A percentile compares a stretch with the other conserved stretches of the same genome.
Conservation (phyloP, 2,329 filamentous ascomycete species). For the Colletotrichum melonis region DNA sequence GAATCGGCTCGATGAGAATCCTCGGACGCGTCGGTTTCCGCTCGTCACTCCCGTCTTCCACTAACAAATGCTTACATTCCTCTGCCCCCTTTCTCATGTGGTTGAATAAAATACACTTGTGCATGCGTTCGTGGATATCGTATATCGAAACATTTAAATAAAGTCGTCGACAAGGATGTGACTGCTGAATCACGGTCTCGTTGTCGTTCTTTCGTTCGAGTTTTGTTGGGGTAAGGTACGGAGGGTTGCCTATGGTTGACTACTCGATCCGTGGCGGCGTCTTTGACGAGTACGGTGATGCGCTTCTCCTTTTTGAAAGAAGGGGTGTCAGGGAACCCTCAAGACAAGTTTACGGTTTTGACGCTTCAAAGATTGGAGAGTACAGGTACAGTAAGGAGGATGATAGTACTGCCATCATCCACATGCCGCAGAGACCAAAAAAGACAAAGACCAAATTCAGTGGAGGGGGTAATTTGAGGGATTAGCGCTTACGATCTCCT, state of each 20-base stretch:
- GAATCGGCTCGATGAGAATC: not conserved
- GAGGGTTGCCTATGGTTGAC: conserved; percentile 9
- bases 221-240: not conserved
- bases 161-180: not conserved
- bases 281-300: conserved; percentile 48
- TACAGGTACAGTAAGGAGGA: not conserved
- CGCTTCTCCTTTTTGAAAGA: conserved; percentile 45
- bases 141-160: conserved; percentile 16
- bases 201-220: not conserved
- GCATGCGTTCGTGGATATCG: conserved; percentile 29
- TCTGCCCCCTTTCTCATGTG: not conserved
- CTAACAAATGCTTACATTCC: not conserved
- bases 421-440: not conserved
- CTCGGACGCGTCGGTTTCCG: no score
- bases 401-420: not conserved
- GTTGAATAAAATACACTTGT: conserved; percentile 2
- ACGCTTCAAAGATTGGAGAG: not conserved
- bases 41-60: not conserved
- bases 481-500: conserved; percentile 76
- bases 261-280: conserved; percentile 59
- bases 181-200: not conserved
- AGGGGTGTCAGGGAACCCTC: conserved; percentile 29
- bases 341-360: not conserved
- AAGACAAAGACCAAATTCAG: not conserved
- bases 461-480: not conserved